These are phyloP conservation scores for Brassica balearica DNA, from an alignment of 441 rosid species.

Conservation along the genomic window DNA sequence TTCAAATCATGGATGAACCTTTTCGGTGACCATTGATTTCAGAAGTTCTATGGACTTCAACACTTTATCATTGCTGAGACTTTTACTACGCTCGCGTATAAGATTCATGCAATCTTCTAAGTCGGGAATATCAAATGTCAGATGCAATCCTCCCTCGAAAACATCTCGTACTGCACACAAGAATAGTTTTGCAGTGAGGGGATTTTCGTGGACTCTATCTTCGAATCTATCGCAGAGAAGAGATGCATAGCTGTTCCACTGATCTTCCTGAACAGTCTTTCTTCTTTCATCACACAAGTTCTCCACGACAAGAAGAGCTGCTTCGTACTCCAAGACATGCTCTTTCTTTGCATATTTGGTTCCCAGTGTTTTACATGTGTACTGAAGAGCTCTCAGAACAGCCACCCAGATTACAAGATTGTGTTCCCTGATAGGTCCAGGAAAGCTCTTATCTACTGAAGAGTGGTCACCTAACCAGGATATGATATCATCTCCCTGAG, in stretches of 20 bases:
- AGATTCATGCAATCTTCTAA: slow-evolving; percentile 1
- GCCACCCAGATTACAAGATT: slow-evolving; percentile 29
- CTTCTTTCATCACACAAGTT: slow-evolving; percentile 13
- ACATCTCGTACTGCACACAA: slow-evolving; percentile 34
- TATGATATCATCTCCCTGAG: slow-evolving; percentile 29
- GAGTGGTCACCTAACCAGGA: slow-evolving; percentile 29
- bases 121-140: background rate
- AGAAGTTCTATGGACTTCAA: background rate
- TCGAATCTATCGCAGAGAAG: slow-evolving; percentile 21
- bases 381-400: slow-evolving; percentile 30
- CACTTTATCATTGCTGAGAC: background rate
- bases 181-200: background rate
- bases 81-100: slow-evolving; percentile 8
- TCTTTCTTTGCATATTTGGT: slow-evolving; percentile 24
- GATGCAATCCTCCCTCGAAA: background rate
- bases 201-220: background rate
- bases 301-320: slow-evolving; percentile 9
- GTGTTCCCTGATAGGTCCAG: slow-evolving; percentile 6
- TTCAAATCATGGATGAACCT: slow-evolving; percentile 17
- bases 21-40: background rate
- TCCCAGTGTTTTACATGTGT: slow-evolving; percentile 18
- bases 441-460: slow-evolving; percentile 18
- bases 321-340: slow-evolving; percentile 6
- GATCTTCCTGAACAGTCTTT: slow-evolving; percentile 12
- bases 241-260: slow-evolving; percentile 24